Percentiles rank a stretch among this genome's conserved stretches.
Conservation (phyloP, 106 monocot genomes). For the Dactylorhiza incarnata region DNA sequence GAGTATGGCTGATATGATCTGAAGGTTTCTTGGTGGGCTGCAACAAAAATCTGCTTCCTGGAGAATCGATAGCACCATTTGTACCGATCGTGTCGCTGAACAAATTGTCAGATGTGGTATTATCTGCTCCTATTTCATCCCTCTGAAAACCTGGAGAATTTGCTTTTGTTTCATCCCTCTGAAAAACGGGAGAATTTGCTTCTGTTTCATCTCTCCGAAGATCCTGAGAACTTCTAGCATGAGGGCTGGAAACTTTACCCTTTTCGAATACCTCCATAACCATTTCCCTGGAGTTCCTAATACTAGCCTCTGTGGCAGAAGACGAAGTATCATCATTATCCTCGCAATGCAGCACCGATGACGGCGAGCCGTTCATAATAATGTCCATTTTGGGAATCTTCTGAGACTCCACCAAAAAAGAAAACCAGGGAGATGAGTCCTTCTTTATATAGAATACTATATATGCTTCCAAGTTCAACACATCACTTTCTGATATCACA, state of each 20-base stretch:
- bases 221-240: background rate
- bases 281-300: constrained; percentile 11
- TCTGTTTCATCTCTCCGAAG: background rate
- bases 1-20: background rate
- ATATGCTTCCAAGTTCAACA: constrained; percentile 24
- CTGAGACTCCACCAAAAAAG: constrained; percentile 19
- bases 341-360: constrained; percentile 28
- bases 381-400: background rate
- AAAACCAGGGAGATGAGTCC: constrained; percentile 46
- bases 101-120: background rate
- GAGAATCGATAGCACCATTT: background rate
- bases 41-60: background rate
- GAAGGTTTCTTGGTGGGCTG: background rate
- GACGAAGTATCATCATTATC: background rate
- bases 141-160: background rate
- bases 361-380: constrained; percentile 14
- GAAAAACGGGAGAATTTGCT: background rate
- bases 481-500: constrained; percentile 14
- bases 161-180: background rate
- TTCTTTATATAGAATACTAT: constrained; percentile 56
- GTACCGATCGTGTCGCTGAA: background rate
- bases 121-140: background rate
- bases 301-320: constrained; percentile 14
- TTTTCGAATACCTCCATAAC: background rate
- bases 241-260: constrained; percentile 3